Evolutionary conservation across 371 early-diverging fungal species (phyloP).

Genomic region (Cokeromyces recurvatus): DNA sequence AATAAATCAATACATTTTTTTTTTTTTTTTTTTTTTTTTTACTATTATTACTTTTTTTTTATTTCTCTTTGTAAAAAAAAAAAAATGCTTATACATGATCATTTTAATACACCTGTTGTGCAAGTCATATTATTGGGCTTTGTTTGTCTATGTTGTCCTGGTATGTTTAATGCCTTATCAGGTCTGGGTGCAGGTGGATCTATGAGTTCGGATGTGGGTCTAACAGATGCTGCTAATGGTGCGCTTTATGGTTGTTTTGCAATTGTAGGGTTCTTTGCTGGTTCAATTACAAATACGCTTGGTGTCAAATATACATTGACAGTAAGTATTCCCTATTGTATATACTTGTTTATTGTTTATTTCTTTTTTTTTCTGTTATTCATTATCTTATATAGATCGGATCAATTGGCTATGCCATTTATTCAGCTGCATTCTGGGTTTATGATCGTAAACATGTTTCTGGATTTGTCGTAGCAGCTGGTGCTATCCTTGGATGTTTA

Average conservation of each 20-base stretch:
- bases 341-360: not conserved
- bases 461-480: constrained; percentile 52
- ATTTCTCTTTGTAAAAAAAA: constrained; percentile 1
- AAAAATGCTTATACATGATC: no score
- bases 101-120: constrained; percentile 44
- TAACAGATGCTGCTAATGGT: constrained; percentile 63
- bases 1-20: no score
- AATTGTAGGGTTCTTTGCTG: constrained; percentile 62
- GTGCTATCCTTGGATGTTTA: constrained; percentile 60
- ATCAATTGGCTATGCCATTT: constrained; percentile 53
- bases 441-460: constrained; percentile 40
- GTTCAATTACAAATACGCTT: constrained; percentile 54
- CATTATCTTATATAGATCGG: no score
- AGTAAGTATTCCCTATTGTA: constrained; percentile 4
- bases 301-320: constrained; percentile 51
- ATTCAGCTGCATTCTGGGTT: constrained; percentile 50
- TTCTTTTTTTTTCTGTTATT: not conserved
- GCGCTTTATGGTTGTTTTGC: constrained; percentile 69
- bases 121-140: constrained; percentile 70
- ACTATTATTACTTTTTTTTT: not conserved
- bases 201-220: constrained; percentile 47
- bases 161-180: constrained; percentile 59
- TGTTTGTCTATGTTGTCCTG: constrained; percentile 74
- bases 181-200: constrained; percentile 56
- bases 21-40: no score